Evolutionary conservation across 441 rosid genomes (phyloP).

Genomic region (Croton setiger): DNA sequence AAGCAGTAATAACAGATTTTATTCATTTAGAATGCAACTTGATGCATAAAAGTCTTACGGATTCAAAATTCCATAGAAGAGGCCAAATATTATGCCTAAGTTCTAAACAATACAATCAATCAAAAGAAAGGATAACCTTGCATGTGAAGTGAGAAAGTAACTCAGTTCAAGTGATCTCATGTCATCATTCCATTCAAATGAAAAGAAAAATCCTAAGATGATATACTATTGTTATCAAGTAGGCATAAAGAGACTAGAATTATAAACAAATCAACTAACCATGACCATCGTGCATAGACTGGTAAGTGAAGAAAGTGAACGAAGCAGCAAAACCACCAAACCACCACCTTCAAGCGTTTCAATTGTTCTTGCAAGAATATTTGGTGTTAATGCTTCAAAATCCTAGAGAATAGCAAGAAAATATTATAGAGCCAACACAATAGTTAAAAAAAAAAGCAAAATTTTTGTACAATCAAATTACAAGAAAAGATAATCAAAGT

Average conservation of each 20-base stretch:
- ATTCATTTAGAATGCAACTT: too few relatives aligned
- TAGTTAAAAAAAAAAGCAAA: not conserved
- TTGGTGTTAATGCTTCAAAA: constrained; percentile 92
- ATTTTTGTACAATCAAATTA: not conserved
- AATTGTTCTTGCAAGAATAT: constrained; percentile 84
- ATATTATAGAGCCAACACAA: constrained; percentile 7
- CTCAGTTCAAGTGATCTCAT: too few relatives aligned
- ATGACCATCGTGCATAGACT: constrained; percentile 90
- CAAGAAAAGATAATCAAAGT: not conserved
- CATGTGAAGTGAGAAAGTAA: too few relatives aligned
- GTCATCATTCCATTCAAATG: too few relatives aligned
- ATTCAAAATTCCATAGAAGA: too few relatives aligned
- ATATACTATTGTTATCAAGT: not conserved
- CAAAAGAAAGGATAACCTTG: too few relatives aligned
- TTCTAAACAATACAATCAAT: too few relatives aligned
- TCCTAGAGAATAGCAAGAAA: constrained; percentile 38
- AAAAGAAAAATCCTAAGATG: too few relatives aligned
- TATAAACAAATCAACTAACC: constrained; percentile 39
- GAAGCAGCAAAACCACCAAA: constrained; percentile 63
- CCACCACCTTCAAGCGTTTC: constrained; percentile 99
- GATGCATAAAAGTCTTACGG: too few relatives aligned
- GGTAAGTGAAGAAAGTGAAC: constrained; percentile 70
- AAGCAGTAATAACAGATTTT: too few relatives aligned
- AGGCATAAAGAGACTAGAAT: not conserved
- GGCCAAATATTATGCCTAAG: too few relatives aligned